Evolutionary conservation across 805 yeast genomes (phyloP), one percentile per base, ranked within the genome.

Genomic region (Debaryomyces hansenii): DNA sequence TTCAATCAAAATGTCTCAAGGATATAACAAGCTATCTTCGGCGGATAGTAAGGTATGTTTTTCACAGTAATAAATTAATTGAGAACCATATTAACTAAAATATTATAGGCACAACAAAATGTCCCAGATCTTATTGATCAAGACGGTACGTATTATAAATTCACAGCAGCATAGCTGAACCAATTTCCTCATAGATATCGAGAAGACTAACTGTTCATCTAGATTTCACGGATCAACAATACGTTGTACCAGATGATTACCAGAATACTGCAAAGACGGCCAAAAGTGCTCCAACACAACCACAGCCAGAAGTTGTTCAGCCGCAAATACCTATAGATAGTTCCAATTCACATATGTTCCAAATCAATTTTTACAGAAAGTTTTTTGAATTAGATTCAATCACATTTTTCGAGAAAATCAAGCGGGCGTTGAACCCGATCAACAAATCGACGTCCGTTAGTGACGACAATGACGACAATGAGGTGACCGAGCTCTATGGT

Each of bases 401-500:
- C 9, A 84, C 83, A 9, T 90, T 89, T 49, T 60, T 79, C 39
- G 54, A 51, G 14, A 80, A 87, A 47, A 73, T 85, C 46, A 59
- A 71, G 20, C 60, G 72, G 46, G 81, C 90, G 0, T 52, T 84
- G 35, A 84, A 86, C 54, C 87, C 91, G 14, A 53, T 75, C 35
- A 57, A 66, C 53, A 44, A 2, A 49, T 47, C 33, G 5, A 29
- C 45, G 18, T 32, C 40, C 16, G 16, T 46, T 4, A 40, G 37
- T 10, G 44, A 41, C 7, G 56, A 58, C 21, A 54, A 57, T 14
- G 59, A 56, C 6, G 71, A 63, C 29, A 71, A 72, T 39, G 74
- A 74, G 34, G 72, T 74, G 12, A 60, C 67, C 1, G 98, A 91
- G 58, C 67, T 91, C 44, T 92, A 90, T 63, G 97, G 97, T 0